Evolutionary conservation across 2,329 filamentous ascomycete species (phyloP).

Genomic region (Plenodomus lindquistii): DNA sequence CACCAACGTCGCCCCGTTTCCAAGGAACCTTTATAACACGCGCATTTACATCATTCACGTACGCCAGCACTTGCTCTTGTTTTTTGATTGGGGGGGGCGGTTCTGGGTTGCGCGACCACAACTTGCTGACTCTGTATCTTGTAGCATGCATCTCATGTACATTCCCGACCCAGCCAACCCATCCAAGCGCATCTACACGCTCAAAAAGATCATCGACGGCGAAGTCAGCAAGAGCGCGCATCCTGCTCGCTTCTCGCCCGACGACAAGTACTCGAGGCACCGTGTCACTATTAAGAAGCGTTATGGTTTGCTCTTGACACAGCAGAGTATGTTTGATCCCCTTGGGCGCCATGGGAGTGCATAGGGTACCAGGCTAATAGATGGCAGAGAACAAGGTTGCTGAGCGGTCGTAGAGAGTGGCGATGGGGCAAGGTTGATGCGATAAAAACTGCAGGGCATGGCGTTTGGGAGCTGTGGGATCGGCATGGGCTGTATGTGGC

Average conservation of each 20-base stretch:
- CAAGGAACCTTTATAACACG: background rate
- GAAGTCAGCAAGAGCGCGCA: constrained; percentile 95
- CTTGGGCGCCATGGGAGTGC: too few species aligned
- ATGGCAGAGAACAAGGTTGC: constrained; percentile 32
- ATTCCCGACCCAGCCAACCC: constrained; percentile 73
- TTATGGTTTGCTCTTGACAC: constrained; percentile 84
- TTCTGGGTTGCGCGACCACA: too few species aligned
- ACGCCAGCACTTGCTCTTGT: background rate
- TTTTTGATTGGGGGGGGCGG: too few species aligned
- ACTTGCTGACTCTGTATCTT: background rate
- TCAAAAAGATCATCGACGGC: constrained; percentile 82
- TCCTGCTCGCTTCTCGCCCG: constrained; percentile 93
- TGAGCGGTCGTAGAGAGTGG: constrained; percentile 14
- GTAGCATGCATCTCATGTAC: constrained; percentile 78
- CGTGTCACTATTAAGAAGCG: constrained; percentile 93
- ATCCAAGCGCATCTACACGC: constrained; percentile 84
- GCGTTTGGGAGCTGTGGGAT: too few species aligned
- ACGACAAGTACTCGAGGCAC: constrained; percentile 97
- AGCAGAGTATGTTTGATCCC: constrained; percentile 68
- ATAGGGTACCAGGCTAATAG: constrained; percentile 5
- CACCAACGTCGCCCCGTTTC: too few species aligned
- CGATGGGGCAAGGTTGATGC: background rate
- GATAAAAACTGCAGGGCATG: background rate
- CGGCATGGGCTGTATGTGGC: too few species aligned
- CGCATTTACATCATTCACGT: background rate